Percentiles rank a stretch among this genome's conserved stretches.
These are phyloP conservation scores for Zoysia pacifica DNA, from an alignment of 176 grass and related monocot species.

Conservation along the genomic window DNA sequence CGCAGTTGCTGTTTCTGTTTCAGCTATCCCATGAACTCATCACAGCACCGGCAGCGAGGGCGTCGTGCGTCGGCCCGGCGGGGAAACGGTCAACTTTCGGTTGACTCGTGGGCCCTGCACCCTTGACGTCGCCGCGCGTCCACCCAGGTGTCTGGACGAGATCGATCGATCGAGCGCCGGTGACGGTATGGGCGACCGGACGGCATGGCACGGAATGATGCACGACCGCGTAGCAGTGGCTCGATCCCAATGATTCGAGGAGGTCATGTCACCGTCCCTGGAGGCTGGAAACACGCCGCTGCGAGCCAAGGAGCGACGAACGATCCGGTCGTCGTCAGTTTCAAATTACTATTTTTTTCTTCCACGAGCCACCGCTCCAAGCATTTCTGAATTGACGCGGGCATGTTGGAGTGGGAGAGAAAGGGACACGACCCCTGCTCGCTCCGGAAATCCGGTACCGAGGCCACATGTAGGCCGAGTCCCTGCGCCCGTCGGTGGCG, in stretches of 20 bases:
- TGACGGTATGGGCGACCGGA: background rate
- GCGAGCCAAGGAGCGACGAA: too few relatives aligned
- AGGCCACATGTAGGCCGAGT: background rate
- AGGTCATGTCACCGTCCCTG: too few relatives aligned
- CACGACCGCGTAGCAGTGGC: too few relatives aligned
- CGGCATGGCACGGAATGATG: background rate
- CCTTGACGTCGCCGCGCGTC: background rate
- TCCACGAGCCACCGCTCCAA: too few relatives aligned
- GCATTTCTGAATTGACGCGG: background rate
- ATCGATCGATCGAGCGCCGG: background rate
- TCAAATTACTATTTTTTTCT: too few relatives aligned
- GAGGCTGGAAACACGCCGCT: too few relatives aligned
- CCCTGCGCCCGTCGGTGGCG: background rate
- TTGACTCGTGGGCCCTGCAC: background rate
- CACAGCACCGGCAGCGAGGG: background rate
- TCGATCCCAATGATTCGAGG: background rate
- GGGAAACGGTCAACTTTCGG: background rate
- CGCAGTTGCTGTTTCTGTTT: slow-evolving; percentile 1
- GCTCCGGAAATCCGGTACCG: background rate
- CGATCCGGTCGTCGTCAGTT: too few relatives aligned
- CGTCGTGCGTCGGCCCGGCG: background rate
- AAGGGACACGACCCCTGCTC: background rate
- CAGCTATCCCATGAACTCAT: background rate
- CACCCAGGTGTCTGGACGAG: background rate
- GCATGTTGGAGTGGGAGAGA: background rate